A percentile compares a stretch with the other conserved stretches of the same genome.
These are phyloP conservation scores for Cyclotella kingstonii DNA, from an alignment of 108 stramenopile species.

Conservation along the genomic window DNA sequence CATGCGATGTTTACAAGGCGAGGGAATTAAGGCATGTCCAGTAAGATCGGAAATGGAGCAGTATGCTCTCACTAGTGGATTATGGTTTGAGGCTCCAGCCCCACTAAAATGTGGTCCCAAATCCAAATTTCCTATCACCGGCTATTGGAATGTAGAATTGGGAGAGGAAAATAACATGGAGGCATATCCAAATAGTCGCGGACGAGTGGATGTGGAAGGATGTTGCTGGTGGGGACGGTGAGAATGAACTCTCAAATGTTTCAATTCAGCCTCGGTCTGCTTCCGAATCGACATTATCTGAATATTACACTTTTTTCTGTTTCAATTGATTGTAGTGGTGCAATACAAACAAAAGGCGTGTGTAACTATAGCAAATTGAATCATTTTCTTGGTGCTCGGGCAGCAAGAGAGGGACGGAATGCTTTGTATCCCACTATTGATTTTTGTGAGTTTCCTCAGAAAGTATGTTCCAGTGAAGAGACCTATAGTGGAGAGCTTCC, in stretches of 20 bases:
- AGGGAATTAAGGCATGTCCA: constrained; percentile 38
- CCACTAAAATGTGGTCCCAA: constrained; percentile 44
- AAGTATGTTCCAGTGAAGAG: constrained; percentile 40
- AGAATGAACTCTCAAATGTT: background rate
- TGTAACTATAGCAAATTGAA: constrained; percentile 51
- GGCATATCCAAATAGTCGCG: constrained; percentile 34
- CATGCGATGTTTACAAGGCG: constrained; percentile 34
- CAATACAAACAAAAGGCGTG: constrained; percentile 42
- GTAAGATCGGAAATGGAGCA: constrained; percentile 41
- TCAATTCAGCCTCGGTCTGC: background rate
- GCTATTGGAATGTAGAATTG: constrained; percentile 47
- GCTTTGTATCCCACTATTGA: constrained; percentile 35
- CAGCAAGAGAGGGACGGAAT: constrained; percentile 32
- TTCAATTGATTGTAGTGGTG: constrained; percentile 10
- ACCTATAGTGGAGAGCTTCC: constrained; percentile 41
- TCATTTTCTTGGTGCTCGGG: constrained; percentile 31
- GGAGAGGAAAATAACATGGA: constrained; percentile 42
- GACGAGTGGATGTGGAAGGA: constrained; percentile 46
- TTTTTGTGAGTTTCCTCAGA: constrained; percentile 44
- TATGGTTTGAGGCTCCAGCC: constrained; percentile 47
- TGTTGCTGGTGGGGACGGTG: constrained; percentile 52
- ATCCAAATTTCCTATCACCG: constrained; percentile 37
- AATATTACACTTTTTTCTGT: background rate
- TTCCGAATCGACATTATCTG: too few species aligned
- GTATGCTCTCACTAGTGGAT: constrained; percentile 41